A percentile compares a stretch with the other conserved stretches of the same genome.
phyloP scores from a whole-genome alignment of 495 filamentous ascomycete species.

The Xylaria scruposa region DNA sequence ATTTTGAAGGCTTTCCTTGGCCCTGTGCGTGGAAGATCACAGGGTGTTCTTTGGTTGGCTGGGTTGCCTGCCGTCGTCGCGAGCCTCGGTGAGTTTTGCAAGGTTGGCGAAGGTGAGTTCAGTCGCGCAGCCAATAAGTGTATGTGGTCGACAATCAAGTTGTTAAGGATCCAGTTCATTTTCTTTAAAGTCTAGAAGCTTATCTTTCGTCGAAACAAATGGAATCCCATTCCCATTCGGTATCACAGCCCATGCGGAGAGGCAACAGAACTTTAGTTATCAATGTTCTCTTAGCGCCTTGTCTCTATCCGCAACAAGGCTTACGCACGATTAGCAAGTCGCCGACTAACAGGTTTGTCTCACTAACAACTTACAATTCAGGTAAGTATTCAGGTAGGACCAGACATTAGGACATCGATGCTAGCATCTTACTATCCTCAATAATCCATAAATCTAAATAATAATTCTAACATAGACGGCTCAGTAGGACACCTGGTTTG shows the following conservation, averaged over 20 bases:
- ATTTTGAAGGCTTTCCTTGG: slow-evolving; percentile 1
- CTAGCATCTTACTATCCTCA: neutral
- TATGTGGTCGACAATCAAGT: neutral
- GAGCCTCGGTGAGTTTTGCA: slow-evolving; percentile 7
- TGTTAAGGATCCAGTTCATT: neutral
- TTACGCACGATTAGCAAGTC: slow-evolving; percentile 1
- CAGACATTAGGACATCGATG: neutral
- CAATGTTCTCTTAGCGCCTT: neutral
- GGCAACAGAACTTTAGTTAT: neutral
- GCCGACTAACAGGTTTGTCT: neutral
- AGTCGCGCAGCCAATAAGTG: neutral
- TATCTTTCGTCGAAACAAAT: neutral
- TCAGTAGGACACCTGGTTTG: neutral
- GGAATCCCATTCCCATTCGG: neutral
- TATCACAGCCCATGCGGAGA: neutral
- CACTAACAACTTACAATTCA: neutral
- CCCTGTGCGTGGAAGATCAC: neutral
- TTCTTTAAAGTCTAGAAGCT: neutral
- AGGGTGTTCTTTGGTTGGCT: neutral
- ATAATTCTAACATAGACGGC: neutral
- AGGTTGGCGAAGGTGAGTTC: slow-evolving; percentile 1
- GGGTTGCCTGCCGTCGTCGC: neutral
- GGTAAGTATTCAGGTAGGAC: neutral
- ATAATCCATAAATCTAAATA: neutral
- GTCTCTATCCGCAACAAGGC: neutral